A percentile compares a stretch with the other conserved stretches of the same genome.
Evolutionary conservation across 352 stramenopile species (phyloP).

Genomic region (Blastocystis hominis): DNA sequence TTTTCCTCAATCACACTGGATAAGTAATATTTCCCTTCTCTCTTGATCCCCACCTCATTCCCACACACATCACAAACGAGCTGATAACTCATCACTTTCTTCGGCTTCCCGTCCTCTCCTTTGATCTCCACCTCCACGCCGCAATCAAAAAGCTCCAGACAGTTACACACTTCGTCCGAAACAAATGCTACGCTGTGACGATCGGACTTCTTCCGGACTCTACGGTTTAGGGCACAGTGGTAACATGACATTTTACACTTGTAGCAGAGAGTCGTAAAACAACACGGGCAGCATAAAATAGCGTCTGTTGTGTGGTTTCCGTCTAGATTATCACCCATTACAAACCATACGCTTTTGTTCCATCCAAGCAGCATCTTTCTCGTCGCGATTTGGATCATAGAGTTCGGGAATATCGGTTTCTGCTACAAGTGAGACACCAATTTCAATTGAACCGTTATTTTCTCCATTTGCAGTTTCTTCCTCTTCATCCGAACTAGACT

Average conservation of each 20-base stretch:
- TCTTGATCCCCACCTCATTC: constrained; percentile 45
- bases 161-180: not conserved
- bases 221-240: not conserved
- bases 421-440: not conserved
- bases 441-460: no score
- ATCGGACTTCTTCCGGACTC: not conserved
- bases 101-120: not conserved
- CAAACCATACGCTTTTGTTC: not conserved
- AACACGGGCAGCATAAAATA: constrained; percentile 41
- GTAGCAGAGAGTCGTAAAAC: constrained; percentile 51
- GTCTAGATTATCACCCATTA: not conserved
- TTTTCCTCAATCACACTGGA: constrained; percentile 41
- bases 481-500: not conserved
- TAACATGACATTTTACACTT: not conserved
- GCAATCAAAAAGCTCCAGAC: not conserved
- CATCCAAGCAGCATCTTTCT: constrained; percentile 12
- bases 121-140: not conserved
- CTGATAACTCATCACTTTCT: not conserved
- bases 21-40: not conserved
- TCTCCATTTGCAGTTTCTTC: not conserved
- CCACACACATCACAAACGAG: not conserved
- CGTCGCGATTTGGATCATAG: constrained; percentile 23
- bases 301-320: not conserved
- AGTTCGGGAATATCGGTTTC: not conserved
- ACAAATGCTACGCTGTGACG: not conserved